Evolutionary conservation across 306 rosid genomes (phyloP).

Genomic region (Dryas drummondii): DNA sequence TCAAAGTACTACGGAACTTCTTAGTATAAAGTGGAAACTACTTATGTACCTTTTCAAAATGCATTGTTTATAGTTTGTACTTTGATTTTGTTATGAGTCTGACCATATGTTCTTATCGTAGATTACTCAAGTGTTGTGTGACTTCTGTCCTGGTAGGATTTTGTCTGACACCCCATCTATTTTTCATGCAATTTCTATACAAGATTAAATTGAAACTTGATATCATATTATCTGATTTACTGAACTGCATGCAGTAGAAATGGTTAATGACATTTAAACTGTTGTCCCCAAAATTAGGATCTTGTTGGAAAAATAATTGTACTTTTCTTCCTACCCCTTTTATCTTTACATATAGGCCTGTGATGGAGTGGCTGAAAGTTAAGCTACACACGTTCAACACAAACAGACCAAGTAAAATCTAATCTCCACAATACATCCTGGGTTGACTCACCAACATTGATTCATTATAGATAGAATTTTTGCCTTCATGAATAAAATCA

Average conservation of each 20-base stretch:
- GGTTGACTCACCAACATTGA: not conserved
- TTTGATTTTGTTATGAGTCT: not conserved
- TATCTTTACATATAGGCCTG: not conserved
- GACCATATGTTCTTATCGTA: not conserved
- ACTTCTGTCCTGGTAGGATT: too few species aligned
- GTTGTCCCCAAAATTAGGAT: not conserved
- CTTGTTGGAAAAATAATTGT: not conserved
- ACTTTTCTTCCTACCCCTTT: not conserved
- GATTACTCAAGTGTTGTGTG: not conserved
- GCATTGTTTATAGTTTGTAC: too few species aligned
- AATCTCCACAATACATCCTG: not conserved
- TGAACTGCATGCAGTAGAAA: not conserved
- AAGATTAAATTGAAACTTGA: not conserved
- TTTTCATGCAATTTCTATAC: not conserved
- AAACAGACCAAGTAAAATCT: conserved; percentile 1
- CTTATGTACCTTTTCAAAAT: too few species aligned
- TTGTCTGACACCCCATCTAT: not conserved
- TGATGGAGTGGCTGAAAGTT: not conserved
- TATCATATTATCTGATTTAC: not conserved
- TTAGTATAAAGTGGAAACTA: too few species aligned
- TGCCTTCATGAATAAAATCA: too few species aligned
- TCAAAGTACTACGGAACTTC: too few species aligned
- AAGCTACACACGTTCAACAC: not conserved
- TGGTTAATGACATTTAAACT: not conserved
- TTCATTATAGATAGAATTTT: not conserved